Evolutionary conservation across 257 asterid genomes (phyloP), one percentile per base, ranked within the genome.

Genomic region (Solanum sitiens): DNA sequence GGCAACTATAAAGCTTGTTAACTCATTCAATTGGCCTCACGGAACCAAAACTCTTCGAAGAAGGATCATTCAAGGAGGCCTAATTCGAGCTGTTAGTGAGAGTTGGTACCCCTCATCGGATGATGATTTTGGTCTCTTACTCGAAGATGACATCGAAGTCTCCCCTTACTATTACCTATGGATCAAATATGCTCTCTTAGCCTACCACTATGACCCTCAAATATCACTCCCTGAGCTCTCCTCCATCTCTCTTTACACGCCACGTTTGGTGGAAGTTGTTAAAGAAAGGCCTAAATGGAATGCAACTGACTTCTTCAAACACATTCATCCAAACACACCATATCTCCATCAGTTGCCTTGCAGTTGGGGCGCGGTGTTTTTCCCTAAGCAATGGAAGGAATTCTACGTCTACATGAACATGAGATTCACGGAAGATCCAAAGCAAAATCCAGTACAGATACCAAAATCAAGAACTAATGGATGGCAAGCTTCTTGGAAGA

Each of bases 401-500:
- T 97, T 97, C 85, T 97, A 97, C 32, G 98, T 94, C 1, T 97
- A 97, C 94, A 97, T 97, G 99, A 94, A 94, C 98, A 95, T 87
- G 95, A 92, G 99, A 79, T 97, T 94, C 91, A 96, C 99, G 0
- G 94, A 93, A 87, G 94, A 97, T 14, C 93, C 99, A 1, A 96
- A 97, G 90, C 88, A 94, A 40, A 97, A 96, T 53, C 99, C 99
- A 0, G 99, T 97, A 72, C 99, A 97, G 47, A 97, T 97, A 42
- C 98, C 99, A 0, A 95, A 95, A 33, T 97, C 99, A 44, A 93
- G 99, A 88, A 97, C 99, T 5, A 97, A 95, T 18, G 99, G 99
- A 0, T 97, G 99, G 99, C 99, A 97, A 71, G 99, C 99, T 5
- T 97, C 99, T 0, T 96, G 99, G 99, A 97, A 96, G 94, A 97